Percentiles rank a stretch among this genome's conserved stretches.
phyloP scores from a whole-genome alignment of 2,329 filamentous ascomycete species.

The Fusarium annulatum region DNA sequence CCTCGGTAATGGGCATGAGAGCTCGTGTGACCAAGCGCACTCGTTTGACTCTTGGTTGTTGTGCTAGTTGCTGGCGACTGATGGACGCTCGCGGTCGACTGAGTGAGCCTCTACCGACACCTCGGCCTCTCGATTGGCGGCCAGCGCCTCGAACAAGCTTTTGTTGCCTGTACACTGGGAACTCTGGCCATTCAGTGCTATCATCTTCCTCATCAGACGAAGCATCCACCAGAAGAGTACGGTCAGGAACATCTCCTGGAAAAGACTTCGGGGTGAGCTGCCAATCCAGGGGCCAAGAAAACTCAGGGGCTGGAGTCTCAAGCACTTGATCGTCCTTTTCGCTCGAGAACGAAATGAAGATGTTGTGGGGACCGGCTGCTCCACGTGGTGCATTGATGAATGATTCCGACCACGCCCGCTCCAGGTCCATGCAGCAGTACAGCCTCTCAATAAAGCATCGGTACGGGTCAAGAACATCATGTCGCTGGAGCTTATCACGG shows the following conservation, averaged over 20 bases:
- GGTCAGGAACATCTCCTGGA: conserved; percentile 7
- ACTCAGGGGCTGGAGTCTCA: neutral
- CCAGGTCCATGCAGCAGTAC: conserved; percentile 58
- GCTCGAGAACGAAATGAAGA: conserved; percentile 46
- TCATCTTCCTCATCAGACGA: conserved; percentile 37
- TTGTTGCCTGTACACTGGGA: neutral
- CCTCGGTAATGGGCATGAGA: conserved; percentile 43
- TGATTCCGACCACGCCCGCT: conserved; percentile 52
- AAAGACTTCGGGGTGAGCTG: conserved; percentile 41
- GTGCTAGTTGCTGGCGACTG: conserved; percentile 10
- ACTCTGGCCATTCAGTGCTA: conserved; percentile 26
- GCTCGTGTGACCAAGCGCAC: conserved; percentile 46
- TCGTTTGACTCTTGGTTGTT: conserved; percentile 41
- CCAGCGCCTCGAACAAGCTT: neutral
- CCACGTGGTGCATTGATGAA: conserved; percentile 40
- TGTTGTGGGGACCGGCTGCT: conserved; percentile 48
- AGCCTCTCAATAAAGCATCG: conserved; percentile 45
- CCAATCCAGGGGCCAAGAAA: conserved; percentile 44
- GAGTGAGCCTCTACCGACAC: conserved; percentile 2
- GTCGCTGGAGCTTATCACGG: conserved; percentile 17
- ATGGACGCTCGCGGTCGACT: conserved; percentile 7
- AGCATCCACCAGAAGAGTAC: conserved; percentile 9
- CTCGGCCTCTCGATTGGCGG: conserved; percentile 6
- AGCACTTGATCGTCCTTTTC: conserved; percentile 7
- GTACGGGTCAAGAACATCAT: conserved; percentile 18